Evolutionary conservation across 352 stramenopile species (phyloP), one percentile per base, ranked within the genome.

Genomic region (Globisporangium iwayamae): DNA sequence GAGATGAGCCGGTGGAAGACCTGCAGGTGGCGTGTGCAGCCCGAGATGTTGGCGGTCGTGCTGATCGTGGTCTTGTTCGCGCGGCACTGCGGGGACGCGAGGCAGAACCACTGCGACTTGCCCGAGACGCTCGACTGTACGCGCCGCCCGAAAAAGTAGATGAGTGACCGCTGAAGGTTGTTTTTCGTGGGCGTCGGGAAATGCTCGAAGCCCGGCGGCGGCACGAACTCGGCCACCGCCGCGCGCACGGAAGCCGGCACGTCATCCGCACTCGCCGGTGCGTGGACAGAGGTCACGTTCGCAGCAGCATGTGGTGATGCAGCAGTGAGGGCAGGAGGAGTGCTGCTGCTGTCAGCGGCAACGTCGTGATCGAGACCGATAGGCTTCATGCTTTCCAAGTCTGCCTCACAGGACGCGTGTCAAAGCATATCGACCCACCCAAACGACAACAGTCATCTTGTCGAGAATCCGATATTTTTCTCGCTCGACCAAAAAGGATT

Each of bases 81-180:
- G 36, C 66, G 60, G 55, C 66, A 69, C 45, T 68, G 61, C 25
- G 55, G 38, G 28, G 61, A 68, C 48, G 66, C 66, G 46, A 71
- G 62, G 51, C 66, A 71, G 50, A 71, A 71, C 66, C 66, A 71
- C 50, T 71, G 60, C 18, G 66, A 66, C 56, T 65, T 63, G 54
- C 48, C 47, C 11, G 38, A 55, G 20, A 20, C 50, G 9, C 32
- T 46, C 22, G 28, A 47, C 25, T 67, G 60, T 55, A 71, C 61
- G 55, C 66, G 66, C n/a, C 62, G 48, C 3, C 66, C 66, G 47
- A 65, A 71, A 32, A 65, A 65, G 56, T 71, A 71, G 66, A 71
- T 68, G 46, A 71, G 61, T 32, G 66, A 71, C 11, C 66, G 61
- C 66, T 71, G 66, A 16, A 65, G 60, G 50, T 65, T 71, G 62